Evolutionary conservation across 2,329 filamentous ascomycete species (phyloP).

Genomic region (Curvularia hawaiiensis): DNA sequence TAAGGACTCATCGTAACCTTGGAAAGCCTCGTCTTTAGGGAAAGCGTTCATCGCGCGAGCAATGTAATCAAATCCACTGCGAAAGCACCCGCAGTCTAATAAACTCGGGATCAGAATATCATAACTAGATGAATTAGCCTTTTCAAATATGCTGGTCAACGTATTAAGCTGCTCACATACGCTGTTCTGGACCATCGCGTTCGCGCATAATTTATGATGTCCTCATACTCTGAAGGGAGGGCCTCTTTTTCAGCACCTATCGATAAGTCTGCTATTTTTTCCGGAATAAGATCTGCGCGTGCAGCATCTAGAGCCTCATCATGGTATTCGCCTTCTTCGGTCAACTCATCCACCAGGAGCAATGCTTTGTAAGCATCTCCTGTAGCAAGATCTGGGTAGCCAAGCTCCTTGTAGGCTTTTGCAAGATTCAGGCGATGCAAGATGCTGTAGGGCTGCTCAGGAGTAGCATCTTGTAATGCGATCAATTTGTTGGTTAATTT

Average conservation of each 20-base stretch:
- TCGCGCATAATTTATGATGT: conserved; percentile 27
- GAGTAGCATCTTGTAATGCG: conserved; percentile 31
- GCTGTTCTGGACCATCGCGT: conserved; percentile 32
- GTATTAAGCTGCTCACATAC: conserved; percentile 30
- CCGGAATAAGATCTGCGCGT: conserved; percentile 33
- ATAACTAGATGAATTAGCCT: conserved; percentile 32
- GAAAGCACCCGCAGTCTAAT: conserved; percentile 66
- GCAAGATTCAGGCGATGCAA: conserved; percentile 65
- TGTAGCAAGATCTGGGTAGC: conserved; percentile 86
- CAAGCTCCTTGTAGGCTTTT: conserved; percentile 71
- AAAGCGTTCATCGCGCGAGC: conserved; percentile 63
- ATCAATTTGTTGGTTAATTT: conserved; percentile 27
- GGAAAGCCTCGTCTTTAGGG: conserved; percentile 62
- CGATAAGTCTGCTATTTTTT: conserved; percentile 15
- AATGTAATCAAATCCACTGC: conserved; percentile 70
- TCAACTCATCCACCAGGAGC: conserved; percentile 81
- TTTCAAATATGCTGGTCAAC: not conserved
- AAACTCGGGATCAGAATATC: conserved; percentile 58
- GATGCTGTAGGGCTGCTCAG: conserved; percentile 47
- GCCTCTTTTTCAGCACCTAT: conserved; percentile 8
- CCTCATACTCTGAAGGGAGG: conserved; percentile 12
- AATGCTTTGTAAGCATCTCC: conserved; percentile 91
- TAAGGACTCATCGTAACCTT: conserved; percentile 61
- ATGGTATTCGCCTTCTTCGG: conserved; percentile 82
- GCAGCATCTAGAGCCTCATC: conserved; percentile 66